phyloP scores from a whole-genome alignment of 2,329 filamentous ascomycete species.

The Beauveria sp. region DNA sequence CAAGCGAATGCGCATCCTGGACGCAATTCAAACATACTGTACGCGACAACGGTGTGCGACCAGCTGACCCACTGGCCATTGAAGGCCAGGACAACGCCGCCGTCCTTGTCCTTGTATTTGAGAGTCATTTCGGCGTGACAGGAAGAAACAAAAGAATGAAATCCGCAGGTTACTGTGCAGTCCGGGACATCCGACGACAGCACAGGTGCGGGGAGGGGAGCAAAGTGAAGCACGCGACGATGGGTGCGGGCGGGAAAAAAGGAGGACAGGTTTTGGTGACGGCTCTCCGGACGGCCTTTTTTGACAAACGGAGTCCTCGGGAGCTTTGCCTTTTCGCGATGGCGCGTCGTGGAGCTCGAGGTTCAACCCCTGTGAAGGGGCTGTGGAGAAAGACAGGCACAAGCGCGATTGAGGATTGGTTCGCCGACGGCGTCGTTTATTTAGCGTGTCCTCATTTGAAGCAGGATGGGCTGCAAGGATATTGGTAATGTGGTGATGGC shows the following conservation, averaged over 20 bases:
- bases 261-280: not conserved
- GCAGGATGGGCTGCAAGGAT: too few relatives aligned
- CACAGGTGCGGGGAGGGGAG: not conserved
- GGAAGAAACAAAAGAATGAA: slow-evolving; percentile 5
- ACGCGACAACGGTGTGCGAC: slow-evolving; percentile 76
- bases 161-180: not conserved
- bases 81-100: slow-evolving; percentile 54
- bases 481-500: too few relatives aligned
- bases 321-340: not conserved
- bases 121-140: slow-evolving; percentile 29
- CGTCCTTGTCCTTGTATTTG: slow-evolving; percentile 59
- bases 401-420: not conserved
- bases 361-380: not conserved
- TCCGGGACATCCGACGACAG: slow-evolving; percentile 4
- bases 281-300: not conserved
- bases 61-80: slow-evolving; percentile 88
- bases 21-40: slow-evolving; percentile 47
- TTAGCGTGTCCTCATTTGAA: not conserved
- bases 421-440: not conserved
- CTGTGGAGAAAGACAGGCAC: not conserved
- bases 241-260: not conserved
- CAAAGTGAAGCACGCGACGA: slow-evolving; percentile 3
- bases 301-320: not conserved
- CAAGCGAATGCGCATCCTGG: not conserved
- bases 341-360: not conserved